A percentile compares a stretch with the other conserved stretches of the same genome.
Evolutionary conservation across 108 stramenopile species (phyloP).

Genomic region (Skeletonema tropicum): DNA sequence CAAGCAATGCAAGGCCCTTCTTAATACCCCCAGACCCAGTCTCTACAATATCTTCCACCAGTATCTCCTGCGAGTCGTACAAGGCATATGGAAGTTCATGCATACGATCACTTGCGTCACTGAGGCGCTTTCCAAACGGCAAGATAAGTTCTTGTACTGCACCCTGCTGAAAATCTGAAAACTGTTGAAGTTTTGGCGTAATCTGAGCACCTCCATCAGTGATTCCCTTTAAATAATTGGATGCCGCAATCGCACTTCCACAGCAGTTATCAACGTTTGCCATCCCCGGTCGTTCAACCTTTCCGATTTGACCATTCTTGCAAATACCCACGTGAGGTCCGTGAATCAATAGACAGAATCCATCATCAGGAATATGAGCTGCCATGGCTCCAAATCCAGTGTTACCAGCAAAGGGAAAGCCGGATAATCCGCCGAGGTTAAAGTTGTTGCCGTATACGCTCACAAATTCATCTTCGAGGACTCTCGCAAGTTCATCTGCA

Average conservation of each 20-base stretch:
- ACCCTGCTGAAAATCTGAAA: slow-evolving; percentile 64
- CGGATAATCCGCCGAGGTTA: slow-evolving; percentile 70
- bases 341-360: slow-evolving; percentile 58
- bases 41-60: slow-evolving; percentile 33
- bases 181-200: slow-evolving; percentile 30
- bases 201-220: slow-evolving; percentile 38
- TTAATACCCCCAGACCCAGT: slow-evolving; percentile 18
- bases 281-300: slow-evolving; percentile 59
- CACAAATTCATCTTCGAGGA: slow-evolving; percentile 51
- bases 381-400: slow-evolving; percentile 77
- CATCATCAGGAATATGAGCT: slow-evolving; percentile 69
- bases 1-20: slow-evolving; percentile 56
- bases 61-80: slow-evolving; percentile 28
- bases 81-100: slow-evolving; percentile 35
- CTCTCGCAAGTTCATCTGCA: slow-evolving; percentile 52
- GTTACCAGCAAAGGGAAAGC: slow-evolving; percentile 72
- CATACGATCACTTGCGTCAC: slow-evolving; percentile 44
- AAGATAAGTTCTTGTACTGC: slow-evolving; percentile 49
- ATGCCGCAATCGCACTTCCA: slow-evolving; percentile 52
- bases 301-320: slow-evolving; percentile 55
- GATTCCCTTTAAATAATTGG: slow-evolving; percentile 53
- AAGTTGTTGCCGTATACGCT: slow-evolving; percentile 55
- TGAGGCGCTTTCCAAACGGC: slow-evolving; percentile 56
- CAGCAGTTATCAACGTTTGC: slow-evolving; percentile 58
- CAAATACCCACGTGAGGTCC: slow-evolving; percentile 77